These are phyloP conservation scores for Chrysanthemum seticuspe DNA, from an alignment of 129 eudicot species.

Conservation along the genomic window DNA sequence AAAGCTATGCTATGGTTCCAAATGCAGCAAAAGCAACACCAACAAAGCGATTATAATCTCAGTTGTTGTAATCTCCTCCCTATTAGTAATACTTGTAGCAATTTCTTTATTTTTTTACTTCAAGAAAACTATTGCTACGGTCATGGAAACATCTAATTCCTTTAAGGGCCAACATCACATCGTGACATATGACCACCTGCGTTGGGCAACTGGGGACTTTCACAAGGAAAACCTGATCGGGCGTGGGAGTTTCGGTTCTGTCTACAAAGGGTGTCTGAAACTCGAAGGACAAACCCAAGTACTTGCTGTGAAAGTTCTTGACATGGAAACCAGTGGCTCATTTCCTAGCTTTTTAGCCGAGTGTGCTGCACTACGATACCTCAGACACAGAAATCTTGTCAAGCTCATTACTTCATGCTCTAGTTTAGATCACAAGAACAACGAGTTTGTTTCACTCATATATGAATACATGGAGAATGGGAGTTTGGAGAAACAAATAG, in stretches of 20 bases:
- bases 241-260: conserved; percentile 62
- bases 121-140: conserved; percentile 7
- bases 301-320: conserved; percentile 61
- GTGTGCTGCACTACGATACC: conserved; percentile 44
- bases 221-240: conserved; percentile 46
- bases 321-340: conserved; percentile 30
- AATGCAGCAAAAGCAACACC: conserved; percentile 16
- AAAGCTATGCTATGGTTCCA: conserved; percentile 39
- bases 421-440: conserved; percentile 39
- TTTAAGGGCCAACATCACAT: conserved; percentile 43
- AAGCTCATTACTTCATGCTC: conserved; percentile 54
- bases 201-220: conserved; percentile 49
- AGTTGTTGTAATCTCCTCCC: neutral
- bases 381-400: conserved; percentile 57
- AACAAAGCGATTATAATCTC: neutral
- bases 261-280: conserved; percentile 45
- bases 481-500: neutral
- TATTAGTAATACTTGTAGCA: conserved; percentile 2
- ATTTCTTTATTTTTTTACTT: conserved; percentile 28
- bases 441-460: conserved; percentile 46
- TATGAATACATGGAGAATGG: conserved; percentile 57
- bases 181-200: conserved; percentile 61
- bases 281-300: conserved; percentile 26
- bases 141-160: conserved; percentile 9
- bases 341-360: conserved; percentile 49